Evolutionary conservation across 208 protist species (phyloP).

Genomic region (Acanthamoeba culbertsoni): DNA sequence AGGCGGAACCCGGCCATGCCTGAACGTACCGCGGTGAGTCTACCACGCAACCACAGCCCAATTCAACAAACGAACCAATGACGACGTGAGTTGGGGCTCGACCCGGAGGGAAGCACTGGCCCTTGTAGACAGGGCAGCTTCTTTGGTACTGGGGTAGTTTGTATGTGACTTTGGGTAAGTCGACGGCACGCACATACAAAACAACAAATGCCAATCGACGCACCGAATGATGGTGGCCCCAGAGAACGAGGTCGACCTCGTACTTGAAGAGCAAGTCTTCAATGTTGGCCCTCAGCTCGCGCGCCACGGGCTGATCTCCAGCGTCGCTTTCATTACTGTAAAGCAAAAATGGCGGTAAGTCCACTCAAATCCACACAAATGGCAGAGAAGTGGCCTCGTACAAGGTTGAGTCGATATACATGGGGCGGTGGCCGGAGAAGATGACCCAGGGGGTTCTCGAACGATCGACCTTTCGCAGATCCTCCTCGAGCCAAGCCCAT

Average conservation of each 20-base stretch:
- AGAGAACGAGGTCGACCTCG: slow-evolving; percentile 38
- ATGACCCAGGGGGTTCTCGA: slow-evolving; percentile 77
- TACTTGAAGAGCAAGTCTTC: slow-evolving; percentile 42
- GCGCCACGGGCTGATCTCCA: not conserved
- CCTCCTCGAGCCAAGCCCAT: slow-evolving; percentile 69
- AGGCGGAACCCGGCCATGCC: not conserved
- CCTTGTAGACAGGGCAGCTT: not conserved
- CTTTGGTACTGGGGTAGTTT: slow-evolving; percentile 13
- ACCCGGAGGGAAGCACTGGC: not conserved
- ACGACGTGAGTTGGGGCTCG: not conserved
- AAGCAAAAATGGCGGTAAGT: too few relatives aligned
- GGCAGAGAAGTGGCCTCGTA: too few relatives aligned
- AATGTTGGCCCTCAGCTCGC: not conserved
- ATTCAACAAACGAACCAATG: not conserved
- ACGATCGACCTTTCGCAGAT: slow-evolving; percentile 70
- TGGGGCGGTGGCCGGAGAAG: slow-evolving; percentile 70
- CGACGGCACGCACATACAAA: not conserved
- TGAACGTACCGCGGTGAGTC: not conserved
- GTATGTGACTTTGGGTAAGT: not conserved
- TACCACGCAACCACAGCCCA: not conserved
- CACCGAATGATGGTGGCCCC: slow-evolving; percentile 40
- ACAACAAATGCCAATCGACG: too few relatives aligned
- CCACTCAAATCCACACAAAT: too few relatives aligned
- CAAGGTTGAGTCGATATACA: slow-evolving; percentile 67
- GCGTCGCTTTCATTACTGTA: not conserved